These are phyloP conservation scores for Wallacemonas collosoma DNA, from an alignment of 208 protist genomes.

Conservation along the genomic window DNA sequence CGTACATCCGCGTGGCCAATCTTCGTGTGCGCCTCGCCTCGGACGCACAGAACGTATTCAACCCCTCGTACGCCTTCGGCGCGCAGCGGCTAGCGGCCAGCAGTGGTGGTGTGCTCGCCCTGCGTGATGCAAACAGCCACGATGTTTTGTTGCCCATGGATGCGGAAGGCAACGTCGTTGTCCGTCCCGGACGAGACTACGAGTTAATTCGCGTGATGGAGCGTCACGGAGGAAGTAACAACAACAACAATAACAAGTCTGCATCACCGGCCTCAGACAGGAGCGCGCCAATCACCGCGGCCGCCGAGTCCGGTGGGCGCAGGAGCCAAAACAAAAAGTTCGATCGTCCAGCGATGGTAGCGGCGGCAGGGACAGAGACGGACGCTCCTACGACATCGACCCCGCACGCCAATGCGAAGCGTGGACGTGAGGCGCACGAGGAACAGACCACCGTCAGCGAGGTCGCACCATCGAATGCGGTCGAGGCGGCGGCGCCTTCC, in stretches of 20 bases:
- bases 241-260: not conserved
- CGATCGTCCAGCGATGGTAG: slow-evolving; percentile 10
- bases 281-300: not conserved
- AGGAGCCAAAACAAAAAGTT: slow-evolving; percentile 20
- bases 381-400: not conserved
- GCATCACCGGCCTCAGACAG: not conserved
- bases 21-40: slow-evolving; percentile 64
- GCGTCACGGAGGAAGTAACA: slow-evolving; percentile 2
- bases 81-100: slow-evolving; percentile 12
- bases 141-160: slow-evolving; percentile 71
- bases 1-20: slow-evolving; percentile 60
- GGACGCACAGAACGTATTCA: slow-evolving; percentile 65
- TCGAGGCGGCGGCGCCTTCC: not conserved
- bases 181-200: slow-evolving; percentile 61
- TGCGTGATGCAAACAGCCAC: slow-evolving; percentile 45
- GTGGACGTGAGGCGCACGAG: slow-evolving; percentile 21
- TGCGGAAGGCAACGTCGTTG: slow-evolving; percentile 65
- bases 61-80: slow-evolving; percentile 71
- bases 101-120: slow-evolving; percentile 31
- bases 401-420: slow-evolving; percentile 26
- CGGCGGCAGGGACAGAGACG: not conserved
- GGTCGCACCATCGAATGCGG: not conserved
- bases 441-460: not conserved
- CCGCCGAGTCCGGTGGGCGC: not conserved
- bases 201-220: slow-evolving; percentile 42